Percentiles rank a stretch among this genome's conserved stretches.
These are phyloP conservation scores for Zygosaccharomyces rouxii DNA, from an alignment of 805 yeast species.

Conservation along the genomic window DNA sequence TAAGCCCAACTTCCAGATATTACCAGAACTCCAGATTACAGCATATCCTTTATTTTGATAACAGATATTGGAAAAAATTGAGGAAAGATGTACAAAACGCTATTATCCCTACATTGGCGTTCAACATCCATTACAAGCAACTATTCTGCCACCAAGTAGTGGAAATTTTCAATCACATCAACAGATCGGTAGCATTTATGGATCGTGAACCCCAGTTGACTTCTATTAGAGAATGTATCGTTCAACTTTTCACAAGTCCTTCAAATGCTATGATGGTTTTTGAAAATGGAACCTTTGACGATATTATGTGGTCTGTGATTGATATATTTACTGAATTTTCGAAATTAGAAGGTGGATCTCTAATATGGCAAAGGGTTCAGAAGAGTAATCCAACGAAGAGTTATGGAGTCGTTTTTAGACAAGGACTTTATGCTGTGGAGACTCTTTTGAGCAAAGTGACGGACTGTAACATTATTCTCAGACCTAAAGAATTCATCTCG, in stretches of 20 bases:
- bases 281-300: slow-evolving; percentile 37
- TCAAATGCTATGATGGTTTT: slow-evolving; percentile 58
- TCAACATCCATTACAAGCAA: slow-evolving; percentile 45
- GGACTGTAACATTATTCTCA: slow-evolving; percentile 32
- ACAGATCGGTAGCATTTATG: slow-evolving; percentile 46
- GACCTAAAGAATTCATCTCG: slow-evolving; percentile 39
- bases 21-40: slow-evolving; percentile 50
- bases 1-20: slow-evolving; percentile 12
- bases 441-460: slow-evolving; percentile 35
- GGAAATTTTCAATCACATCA: slow-evolving; percentile 48
- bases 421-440: slow-evolving; percentile 35
- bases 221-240: slow-evolving; percentile 64
- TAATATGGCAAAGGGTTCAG: slow-evolving; percentile 35
- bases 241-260: slow-evolving; percentile 89
- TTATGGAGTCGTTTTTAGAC: slow-evolving; percentile 34
- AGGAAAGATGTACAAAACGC: slow-evolving; percentile 47
- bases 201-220: slow-evolving; percentile 91
- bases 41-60: slow-evolving; percentile 52
- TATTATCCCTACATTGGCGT: slow-evolving; percentile 52
- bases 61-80: slow-evolving; percentile 50
- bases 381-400: slow-evolving; percentile 35
- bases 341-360: slow-evolving; percentile 34
- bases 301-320: slow-evolving; percentile 46
- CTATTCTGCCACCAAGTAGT: slow-evolving; percentile 50
- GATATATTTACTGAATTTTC: slow-evolving; percentile 43